A percentile compares a stretch with the other conserved stretches of the same genome.
Evolutionary conservation across 768 basidiomycete genomes (phyloP).

Genomic region (Collybia mongolica): DNA sequence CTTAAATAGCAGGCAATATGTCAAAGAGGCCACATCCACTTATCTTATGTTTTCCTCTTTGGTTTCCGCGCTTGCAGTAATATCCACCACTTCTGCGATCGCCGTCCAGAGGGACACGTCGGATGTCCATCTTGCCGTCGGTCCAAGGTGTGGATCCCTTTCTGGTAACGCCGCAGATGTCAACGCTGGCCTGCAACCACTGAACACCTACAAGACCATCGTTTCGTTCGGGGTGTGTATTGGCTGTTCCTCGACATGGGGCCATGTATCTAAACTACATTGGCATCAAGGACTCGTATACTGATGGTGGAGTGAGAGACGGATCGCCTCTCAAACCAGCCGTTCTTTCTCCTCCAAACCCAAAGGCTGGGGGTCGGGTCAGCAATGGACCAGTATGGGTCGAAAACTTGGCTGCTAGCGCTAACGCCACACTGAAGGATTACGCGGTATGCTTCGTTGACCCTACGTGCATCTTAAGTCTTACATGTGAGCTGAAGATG

Average conservation of each 20-base stretch:
- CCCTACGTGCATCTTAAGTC: not conserved
- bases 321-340: slow-evolving; percentile 41
- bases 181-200: slow-evolving; percentile 38
- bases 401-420: slow-evolving; percentile 39
- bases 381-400: slow-evolving; percentile 54
- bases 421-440: slow-evolving; percentile 42
- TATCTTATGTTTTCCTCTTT: slow-evolving; percentile 12
- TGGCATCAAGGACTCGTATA: slow-evolving; percentile 31
- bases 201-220: slow-evolving; percentile 40
- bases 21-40: not conserved
- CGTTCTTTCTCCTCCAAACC: slow-evolving; percentile 38
- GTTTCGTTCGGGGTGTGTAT: slow-evolving; percentile 49
- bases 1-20: slow-evolving; percentile 8
- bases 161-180: slow-evolving; percentile 38
- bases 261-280: slow-evolving; percentile 15
- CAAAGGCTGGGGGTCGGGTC: slow-evolving; percentile 47
- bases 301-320: slow-evolving; percentile 37
- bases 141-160: slow-evolving; percentile 42
- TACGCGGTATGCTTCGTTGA: slow-evolving; percentile 41
- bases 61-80: slow-evolving; percentile 14
- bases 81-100: slow-evolving; percentile 18
- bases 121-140: slow-evolving; percentile 37
- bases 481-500: slow-evolving; percentile 9
- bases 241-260: not conserved
- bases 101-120: slow-evolving; percentile 10